Base-by-base conservation (phyloP, 2,329 filamentous ascomycete genomes). In the Acrocalymma vagum region DNA sequence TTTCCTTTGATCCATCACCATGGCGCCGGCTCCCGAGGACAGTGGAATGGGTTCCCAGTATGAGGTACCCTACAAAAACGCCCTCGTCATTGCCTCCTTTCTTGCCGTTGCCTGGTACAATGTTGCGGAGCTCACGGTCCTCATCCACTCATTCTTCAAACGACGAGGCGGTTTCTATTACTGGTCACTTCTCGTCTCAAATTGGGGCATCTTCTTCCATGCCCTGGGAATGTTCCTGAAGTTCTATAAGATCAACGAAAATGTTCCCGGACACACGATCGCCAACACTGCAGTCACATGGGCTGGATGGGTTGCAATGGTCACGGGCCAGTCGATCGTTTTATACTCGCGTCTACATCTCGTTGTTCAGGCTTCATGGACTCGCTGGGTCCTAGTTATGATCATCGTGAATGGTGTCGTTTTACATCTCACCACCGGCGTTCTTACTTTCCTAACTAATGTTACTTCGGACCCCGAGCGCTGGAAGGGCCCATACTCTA, bases 271-370 rank as follows among this genome's bases (percentile, higher is more conserved):
- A n/a, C n/a, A n/a, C n/a, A n/a, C n/a, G n/a, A n/a, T n/a, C n/a
- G n/a, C n/a, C n/a, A n/a, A n/a, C n/a, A 66, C 74, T 5, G 70
- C 71, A 9, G 52, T 77, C 5, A 59, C 77, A 9, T 13, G 45
- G 26, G 30, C 73, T 67, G 80, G 79, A 7, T 78, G 81, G 74
- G 77, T 77, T 58, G 53, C 67, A 3, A 83, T 85, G 79, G 78
- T 85, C 0, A 83, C 81, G 0, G 82, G 81, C 0, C 80, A 83
- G 54, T 75, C 75, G 1, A 45, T 84, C n/a, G 82, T 85, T 1
- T 69, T 85, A 0, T 85, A 81, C 65, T 84, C 81, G 2, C 73
- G 82, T 5, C 39, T 59, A 1, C 49, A 57, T 18, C 49, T 59
- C 20, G 41, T 59, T 23, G 38, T 42, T 13, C 42, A 39, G 4